Conservation (phyloP, 805 yeast genomes). For the Jamesozyma piceae region DNA sequence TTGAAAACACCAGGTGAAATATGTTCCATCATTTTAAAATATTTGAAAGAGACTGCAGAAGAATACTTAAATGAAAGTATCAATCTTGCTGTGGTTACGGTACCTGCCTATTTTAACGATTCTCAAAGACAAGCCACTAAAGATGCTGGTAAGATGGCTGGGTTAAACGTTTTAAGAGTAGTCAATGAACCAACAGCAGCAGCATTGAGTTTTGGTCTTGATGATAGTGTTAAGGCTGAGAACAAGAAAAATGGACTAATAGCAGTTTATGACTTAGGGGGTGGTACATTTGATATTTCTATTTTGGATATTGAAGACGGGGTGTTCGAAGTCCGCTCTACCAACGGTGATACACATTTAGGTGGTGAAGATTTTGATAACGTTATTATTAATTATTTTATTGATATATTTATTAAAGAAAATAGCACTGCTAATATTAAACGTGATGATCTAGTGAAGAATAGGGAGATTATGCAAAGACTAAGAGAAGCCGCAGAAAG, state of each 20-base stretch:
- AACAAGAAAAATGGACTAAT: constrained; percentile 29
- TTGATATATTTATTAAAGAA: constrained; percentile 46
- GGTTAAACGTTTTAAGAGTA: constrained; percentile 64
- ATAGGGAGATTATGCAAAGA: constrained; percentile 58
- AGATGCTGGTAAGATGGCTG: constrained; percentile 67
- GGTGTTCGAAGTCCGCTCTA: constrained; percentile 72
- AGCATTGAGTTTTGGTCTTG: constrained; percentile 72
- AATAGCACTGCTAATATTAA: constrained; percentile 25
- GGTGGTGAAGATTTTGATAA: constrained; percentile 85
- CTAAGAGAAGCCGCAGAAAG: constrained; percentile 72
- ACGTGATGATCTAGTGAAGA: constrained; percentile 31
- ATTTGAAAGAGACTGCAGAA: constrained; percentile 61
- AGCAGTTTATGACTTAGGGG: constrained; percentile 66
- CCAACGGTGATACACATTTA: constrained; percentile 76
- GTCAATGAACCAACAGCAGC: constrained; percentile 84
- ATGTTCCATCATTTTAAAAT: constrained; percentile 53
- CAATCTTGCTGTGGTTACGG: constrained; percentile 71
- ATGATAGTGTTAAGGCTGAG: constrained; percentile 32
- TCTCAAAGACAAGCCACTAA: constrained; percentile 80
- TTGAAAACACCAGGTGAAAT: constrained; percentile 61
- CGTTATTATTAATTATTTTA: constrained; percentile 46
- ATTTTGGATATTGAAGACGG: constrained; percentile 70
- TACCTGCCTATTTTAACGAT: constrained; percentile 78
- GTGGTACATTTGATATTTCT: constrained; percentile 80
- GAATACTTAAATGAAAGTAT: constrained; percentile 43